Conservation (phyloP, 2,329 filamentous ascomycete genomes). For the Paraphaeosphaeria sporulosa region DNA sequence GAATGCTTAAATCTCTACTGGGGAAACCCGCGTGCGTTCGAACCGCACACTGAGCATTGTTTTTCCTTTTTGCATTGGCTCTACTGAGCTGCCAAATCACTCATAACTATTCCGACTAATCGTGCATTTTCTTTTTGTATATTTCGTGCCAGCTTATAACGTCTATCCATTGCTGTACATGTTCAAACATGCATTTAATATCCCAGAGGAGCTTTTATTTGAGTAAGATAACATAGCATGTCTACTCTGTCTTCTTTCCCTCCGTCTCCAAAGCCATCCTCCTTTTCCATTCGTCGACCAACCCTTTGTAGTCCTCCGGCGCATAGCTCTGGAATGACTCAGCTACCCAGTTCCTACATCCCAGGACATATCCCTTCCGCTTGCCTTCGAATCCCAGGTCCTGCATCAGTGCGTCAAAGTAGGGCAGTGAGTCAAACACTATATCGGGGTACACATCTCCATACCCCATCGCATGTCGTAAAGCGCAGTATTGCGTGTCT, state of each 20-base stretch:
- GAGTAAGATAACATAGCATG: background rate
- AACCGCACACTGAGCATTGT: conserved; percentile 28
- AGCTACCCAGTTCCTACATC: conserved; percentile 59
- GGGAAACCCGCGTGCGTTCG: conserved; percentile 35
- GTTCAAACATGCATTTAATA: too few species aligned
- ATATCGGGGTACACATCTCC: conserved; percentile 71
- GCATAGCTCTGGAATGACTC: conserved; percentile 56
- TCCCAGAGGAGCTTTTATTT: too few species aligned
- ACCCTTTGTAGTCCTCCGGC: conserved; percentile 49
- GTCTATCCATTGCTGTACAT: too few species aligned
- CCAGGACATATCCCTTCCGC: conserved; percentile 19
- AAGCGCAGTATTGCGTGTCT: conserved; percentile 72
- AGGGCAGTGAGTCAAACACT: conserved; percentile 78
- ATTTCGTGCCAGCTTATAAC: too few species aligned
- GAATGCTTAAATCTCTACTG: conserved; percentile 23
- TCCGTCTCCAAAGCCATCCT: conserved; percentile 1
- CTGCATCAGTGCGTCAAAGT: conserved; percentile 71
- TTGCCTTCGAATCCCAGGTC: conserved; percentile 68
- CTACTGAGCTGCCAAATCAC: too few species aligned
- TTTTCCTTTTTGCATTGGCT: too few species aligned
- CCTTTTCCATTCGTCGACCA: conserved; percentile 46
- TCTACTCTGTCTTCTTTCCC: conserved; percentile 11
- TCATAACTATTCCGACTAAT: too few species aligned
- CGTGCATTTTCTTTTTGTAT: too few species aligned
- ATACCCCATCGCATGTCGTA: conserved; percentile 72